phyloP scores from a whole-genome alignment of 805 yeast species.

The Tetrapisispora taiwanensis region DNA sequence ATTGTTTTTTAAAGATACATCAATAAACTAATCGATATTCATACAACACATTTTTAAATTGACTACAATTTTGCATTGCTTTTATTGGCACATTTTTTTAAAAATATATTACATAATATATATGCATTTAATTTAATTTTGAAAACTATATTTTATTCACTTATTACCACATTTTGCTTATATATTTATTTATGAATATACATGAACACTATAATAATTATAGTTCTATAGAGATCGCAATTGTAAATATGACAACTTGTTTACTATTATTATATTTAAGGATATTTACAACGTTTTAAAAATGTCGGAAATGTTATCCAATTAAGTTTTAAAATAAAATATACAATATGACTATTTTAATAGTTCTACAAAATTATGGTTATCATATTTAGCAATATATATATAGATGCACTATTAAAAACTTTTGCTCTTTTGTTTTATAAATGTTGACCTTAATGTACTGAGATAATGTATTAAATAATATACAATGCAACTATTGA shows the following conservation, averaged over 20 bases:
- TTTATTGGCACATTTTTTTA: no score
- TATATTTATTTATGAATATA: background rate
- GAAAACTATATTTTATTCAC: no score
- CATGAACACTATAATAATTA: background rate
- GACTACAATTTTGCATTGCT: no score
- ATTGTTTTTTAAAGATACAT: no score
- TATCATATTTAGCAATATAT: conserved; percentile 5
- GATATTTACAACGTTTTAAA: no score
- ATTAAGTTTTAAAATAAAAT: no score
- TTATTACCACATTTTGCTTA: no score
- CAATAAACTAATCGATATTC: background rate
- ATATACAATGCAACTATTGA: conserved; percentile 37
- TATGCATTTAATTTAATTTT: no score
- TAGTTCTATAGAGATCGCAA: conserved; percentile 3
- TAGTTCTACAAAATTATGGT: conserved; percentile 3
- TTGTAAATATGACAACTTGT: no score
- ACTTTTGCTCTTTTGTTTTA: background rate
- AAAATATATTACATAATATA: no score
- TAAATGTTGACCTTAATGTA: background rate
- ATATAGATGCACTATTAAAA: conserved; percentile 3
- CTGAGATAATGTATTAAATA: background rate
- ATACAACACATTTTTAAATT: background rate
- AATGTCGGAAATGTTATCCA: no score
- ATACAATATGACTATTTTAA: background rate
- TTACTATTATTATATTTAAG: no score